Percentiles rank a stretch among this genome's conserved stretches.
phyloP scores from a whole-genome alignment of 1,284 basidiomycete genomes.

The Phellinidium pouzarii region DNA sequence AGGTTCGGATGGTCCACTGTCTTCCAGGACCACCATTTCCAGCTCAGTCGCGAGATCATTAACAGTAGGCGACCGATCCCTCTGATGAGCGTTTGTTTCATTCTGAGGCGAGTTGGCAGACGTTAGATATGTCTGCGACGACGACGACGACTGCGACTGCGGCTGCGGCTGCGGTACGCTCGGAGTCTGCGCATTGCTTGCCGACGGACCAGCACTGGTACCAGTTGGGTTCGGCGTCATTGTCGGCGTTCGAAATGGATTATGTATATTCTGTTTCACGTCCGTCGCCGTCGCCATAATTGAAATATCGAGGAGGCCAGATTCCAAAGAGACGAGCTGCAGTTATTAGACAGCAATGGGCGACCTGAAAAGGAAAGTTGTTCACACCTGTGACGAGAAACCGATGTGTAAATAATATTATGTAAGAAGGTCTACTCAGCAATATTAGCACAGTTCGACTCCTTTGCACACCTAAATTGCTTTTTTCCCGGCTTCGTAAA shows the following conservation, averaged over 20 bases:
- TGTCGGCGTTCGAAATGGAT: conserved; percentile 29
- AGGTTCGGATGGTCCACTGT: conserved; percentile 33
- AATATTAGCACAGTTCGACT: too few species aligned
- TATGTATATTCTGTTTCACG: conserved; percentile 18
- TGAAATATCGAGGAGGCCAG: neutral
- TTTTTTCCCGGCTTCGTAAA: too few species aligned
- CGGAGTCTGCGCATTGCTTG: neutral
- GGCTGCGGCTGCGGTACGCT: neutral
- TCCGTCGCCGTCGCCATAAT: neutral
- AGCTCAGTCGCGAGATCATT: conserved; percentile 10
- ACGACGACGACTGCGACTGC: conserved; percentile 1
- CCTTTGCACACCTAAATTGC: too few species aligned
- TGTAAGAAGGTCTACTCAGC: too few species aligned
- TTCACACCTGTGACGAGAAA: too few species aligned
- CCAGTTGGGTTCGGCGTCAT: conserved; percentile 26
- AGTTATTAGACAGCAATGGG: too few species aligned
- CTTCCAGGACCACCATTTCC: conserved; percentile 9
- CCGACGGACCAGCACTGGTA: conserved; percentile 1
- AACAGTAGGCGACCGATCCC: neutral
- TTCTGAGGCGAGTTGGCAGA: neutral
- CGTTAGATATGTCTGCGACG: neutral
- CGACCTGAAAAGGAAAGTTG: too few species aligned
- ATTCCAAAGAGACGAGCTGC: too few species aligned
- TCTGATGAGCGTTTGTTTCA: neutral
- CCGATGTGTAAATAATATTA: too few species aligned